Conservation (phyloP, 768 basidiomycete genomes). For the Serendipita sp. region DNA sequence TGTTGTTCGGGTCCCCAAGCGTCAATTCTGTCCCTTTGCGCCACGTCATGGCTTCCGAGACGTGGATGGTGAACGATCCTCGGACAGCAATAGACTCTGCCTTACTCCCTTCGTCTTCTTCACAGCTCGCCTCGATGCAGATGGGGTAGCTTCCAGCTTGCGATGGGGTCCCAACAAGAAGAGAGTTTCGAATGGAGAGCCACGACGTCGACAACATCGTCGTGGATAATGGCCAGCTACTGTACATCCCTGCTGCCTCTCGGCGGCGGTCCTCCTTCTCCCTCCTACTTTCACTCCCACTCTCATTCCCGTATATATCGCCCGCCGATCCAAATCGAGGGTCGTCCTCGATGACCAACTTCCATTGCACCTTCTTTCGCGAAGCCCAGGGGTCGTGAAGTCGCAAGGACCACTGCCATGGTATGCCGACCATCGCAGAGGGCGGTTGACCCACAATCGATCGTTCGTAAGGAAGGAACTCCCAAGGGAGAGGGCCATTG, state of each 20-base stretch:
- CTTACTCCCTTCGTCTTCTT: neutral
- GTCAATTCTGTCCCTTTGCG: neutral
- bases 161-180: neutral
- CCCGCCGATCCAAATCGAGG: neutral
- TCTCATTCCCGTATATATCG: too few species aligned
- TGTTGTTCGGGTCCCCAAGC: neutral
- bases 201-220: neutral
- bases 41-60: neutral
- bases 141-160: neutral
- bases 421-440: neutral
- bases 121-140: neutral
- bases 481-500: neutral
- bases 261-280: too few species aligned
- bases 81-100: neutral
- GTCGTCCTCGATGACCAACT: neutral
- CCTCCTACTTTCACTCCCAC: too few species aligned
- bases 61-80: neutral
- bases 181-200: neutral
- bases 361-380: neutral
- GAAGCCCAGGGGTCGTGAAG: neutral
- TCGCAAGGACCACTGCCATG: neutral
- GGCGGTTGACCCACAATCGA: conserved; percentile 3
- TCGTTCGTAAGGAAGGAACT: conserved; percentile 2
- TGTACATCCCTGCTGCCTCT: neutral
- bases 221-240: neutral